Base-by-base conservation (phyloP, 768 basidiomycete genomes). In the Solioccasus polychromus region DNA sequence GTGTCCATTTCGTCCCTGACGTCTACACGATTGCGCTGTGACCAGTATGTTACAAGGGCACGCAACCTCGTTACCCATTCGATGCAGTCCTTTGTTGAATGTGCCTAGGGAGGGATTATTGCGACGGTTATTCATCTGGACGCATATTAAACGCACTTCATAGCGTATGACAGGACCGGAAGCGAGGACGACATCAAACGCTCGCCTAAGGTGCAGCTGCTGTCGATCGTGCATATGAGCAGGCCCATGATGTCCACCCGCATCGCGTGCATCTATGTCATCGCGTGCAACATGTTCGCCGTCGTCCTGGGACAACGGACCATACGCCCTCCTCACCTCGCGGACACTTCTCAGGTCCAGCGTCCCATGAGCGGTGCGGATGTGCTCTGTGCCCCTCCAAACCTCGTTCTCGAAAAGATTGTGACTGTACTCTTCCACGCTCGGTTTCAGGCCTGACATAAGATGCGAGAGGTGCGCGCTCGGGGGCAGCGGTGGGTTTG, bases 1-100 rank as follows among this genome's bases (percentile, higher is more conserved):
- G 90, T 67, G 45, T 89, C 82, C 82, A 93, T 92, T 64, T 91
- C 89, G 45, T 84, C 76, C 48, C 73, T 73, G 12, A 91, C 84
- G 58, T 94, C 92, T 34, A 76, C 71, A 20, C 79, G 77, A 55
- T 92, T 86, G 18, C 84, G 77, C 36, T 79, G 73, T 43, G 76
- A 82, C 93, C 93, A 97, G 60, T 92, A 97, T 4, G 70, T 62
- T 31, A 84, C 67, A 26, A 94, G 73, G 22, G 77, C 77, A 15
- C 79, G 78, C 4, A 97, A 76, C 31, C 83, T 76, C 39, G 79
- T 75, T 39, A 96, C 81, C 95, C 94, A 97, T 59, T 97, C 92
- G 39, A 83, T 60, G 0, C 88, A 88, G 35, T 84, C 73, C 25
- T 61, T 69, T 44, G 78, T 70, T 19, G 83, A 82, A 70, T 85